These are phyloP conservation scores for Pleurozium schreberi DNA, from an alignment of 225 moss, liverwort and hornwort species.

Conservation along the genomic window DNA sequence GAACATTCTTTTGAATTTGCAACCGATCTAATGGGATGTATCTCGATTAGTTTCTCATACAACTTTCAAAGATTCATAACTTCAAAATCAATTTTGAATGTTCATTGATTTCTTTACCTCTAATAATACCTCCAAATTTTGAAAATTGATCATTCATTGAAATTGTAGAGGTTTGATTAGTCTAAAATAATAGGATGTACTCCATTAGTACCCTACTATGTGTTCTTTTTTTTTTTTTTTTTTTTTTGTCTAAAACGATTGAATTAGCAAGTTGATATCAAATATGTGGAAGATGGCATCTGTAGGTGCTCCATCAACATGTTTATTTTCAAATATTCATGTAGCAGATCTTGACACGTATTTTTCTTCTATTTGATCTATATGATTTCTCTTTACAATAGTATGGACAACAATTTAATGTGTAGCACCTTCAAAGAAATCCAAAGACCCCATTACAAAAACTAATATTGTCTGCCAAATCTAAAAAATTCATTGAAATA, in stretches of 20 bases:
- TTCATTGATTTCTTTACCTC: not conserved
- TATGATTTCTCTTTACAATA: not conserved
- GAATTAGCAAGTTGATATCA: not conserved
- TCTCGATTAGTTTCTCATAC: not conserved
- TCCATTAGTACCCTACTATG: not conserved
- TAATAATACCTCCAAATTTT: not conserved
- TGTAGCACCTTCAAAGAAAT: conserved; percentile 46
- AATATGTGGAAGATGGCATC: not conserved
- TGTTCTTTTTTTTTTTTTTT: not conserved
- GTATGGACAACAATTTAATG: not conserved
- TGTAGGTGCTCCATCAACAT: rapidly evolving
- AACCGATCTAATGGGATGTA: not conserved
- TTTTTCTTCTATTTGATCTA: not conserved
- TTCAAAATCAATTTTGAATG: not conserved
- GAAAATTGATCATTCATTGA: not conserved
- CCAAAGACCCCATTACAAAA: conserved; percentile 49
- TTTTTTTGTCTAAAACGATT: not conserved
- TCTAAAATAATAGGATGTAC: not conserved
- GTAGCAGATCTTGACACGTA: rapidly evolving
- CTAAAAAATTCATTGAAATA: not conserved
- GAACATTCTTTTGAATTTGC: too few species aligned
- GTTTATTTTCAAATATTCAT: not conserved
- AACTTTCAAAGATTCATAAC: not conserved
- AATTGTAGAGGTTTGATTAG: not conserved
- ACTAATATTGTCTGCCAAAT: conserved; percentile 30